A percentile compares a stretch with the other conserved stretches of the same genome.
Conservation (phyloP, 371 early-diverging fungal genomes). For the Rhizopus arrhizus region DNA sequence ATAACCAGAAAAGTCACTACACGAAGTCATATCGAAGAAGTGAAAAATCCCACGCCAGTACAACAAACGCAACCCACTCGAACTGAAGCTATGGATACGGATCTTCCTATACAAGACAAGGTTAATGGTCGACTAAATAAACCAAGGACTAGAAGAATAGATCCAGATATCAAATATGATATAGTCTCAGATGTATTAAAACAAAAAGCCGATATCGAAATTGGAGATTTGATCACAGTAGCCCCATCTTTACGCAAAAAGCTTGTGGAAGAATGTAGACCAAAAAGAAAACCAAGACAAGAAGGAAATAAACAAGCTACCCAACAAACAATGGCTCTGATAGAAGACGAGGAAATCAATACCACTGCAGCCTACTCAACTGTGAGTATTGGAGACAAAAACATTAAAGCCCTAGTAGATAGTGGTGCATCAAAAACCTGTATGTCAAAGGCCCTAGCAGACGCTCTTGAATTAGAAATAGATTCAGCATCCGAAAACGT, state of each 20-base stretch:
- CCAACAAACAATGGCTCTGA: neutral
- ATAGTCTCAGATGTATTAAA: neutral
- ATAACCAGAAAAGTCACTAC: too few relatives aligned
- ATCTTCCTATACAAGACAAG: too few relatives aligned
- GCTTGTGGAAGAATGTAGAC: neutral
- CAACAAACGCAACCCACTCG: too few relatives aligned
- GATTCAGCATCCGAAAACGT: neutral
- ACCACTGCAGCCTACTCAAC: conserved; percentile 4
- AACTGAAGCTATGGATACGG: too few relatives aligned
- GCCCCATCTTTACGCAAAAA: neutral
- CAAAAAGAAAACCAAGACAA: neutral
- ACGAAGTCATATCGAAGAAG: too few relatives aligned
- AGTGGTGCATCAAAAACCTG: neutral
- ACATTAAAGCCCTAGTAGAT: neutral
- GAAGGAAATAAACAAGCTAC: too few relatives aligned
- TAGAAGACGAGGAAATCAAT: conserved; percentile 6
- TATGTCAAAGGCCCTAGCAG: conserved; percentile 8
- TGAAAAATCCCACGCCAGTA: too few relatives aligned
- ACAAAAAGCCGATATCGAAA: conserved; percentile 2
- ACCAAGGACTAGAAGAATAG: too few relatives aligned
- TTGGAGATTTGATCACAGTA: neutral
- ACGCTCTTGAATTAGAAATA: neutral
- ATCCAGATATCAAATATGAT: too few relatives aligned
- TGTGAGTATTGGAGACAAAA: too few relatives aligned
- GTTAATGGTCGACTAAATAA: too few relatives aligned